Conservation (phyloP, 305 asterid species). For the Withania somnifera region DNA sequence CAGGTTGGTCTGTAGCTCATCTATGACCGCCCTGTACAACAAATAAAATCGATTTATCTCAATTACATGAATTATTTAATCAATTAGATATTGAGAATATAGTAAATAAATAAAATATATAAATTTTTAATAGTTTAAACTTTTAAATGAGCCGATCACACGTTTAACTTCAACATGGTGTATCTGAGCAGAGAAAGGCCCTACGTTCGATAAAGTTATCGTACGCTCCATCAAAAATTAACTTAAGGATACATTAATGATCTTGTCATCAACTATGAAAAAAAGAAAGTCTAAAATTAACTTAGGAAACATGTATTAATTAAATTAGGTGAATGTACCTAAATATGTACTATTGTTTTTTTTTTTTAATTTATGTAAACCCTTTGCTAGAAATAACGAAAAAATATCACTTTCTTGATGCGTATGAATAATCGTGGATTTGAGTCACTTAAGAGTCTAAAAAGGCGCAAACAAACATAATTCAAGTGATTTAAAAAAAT, state of each 20-base stretch:
- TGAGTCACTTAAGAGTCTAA: too few relatives aligned
- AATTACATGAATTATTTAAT: not conserved
- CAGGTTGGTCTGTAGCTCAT: constrained; percentile 13
- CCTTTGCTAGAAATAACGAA: not conserved
- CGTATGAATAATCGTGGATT: too few relatives aligned
- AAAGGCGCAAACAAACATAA: not conserved
- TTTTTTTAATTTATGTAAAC: not conserved
- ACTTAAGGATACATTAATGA: not conserved
- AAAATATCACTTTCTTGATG: too few relatives aligned
- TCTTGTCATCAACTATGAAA: not conserved
- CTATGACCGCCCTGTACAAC: constrained; percentile 10
- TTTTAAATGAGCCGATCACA: not conserved
- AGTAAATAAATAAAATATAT: not conserved
- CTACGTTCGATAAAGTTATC: not conserved
- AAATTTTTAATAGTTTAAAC: not conserved
- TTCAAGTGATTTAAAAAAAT: not conserved
- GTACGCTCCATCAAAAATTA: not conserved
- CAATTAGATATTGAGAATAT: not conserved
- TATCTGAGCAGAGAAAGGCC: not conserved
- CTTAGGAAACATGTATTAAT: not conserved
- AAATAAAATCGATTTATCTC: not conserved
- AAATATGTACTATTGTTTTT: not conserved
- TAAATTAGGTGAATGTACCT: not conserved
- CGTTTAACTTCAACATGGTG: not conserved
- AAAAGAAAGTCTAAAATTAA: not conserved